Conservation (phyloP, 805 yeast species). For the Myxozyma monticola region DNA sequence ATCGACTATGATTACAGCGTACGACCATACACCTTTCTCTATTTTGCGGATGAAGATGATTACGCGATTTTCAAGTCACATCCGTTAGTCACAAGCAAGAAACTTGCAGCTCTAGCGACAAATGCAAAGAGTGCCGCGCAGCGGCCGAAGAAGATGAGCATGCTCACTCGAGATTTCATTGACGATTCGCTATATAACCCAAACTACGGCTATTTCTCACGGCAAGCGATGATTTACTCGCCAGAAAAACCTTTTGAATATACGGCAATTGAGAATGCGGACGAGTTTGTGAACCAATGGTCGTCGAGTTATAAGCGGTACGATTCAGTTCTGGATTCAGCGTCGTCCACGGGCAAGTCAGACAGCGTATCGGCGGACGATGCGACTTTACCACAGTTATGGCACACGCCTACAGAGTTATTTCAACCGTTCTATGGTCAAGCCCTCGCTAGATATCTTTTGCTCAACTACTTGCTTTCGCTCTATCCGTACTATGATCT, state of each 20-base stretch:
- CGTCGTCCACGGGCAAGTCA: neutral
- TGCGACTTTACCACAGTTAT: constrained; percentile 51
- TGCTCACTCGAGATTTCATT: constrained; percentile 77
- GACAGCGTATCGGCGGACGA: constrained; percentile 3
- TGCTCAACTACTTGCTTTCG: constrained; percentile 68
- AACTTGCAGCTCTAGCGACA: constrained; percentile 35
- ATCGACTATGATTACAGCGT: constrained; percentile 31
- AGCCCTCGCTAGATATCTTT: constrained; percentile 76
- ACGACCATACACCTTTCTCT: constrained; percentile 31
- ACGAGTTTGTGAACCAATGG: constrained; percentile 73
- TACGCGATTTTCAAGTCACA: constrained; percentile 45
- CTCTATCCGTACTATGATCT: constrained; percentile 70
- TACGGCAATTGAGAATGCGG: constrained; percentile 56
- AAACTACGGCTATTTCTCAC: constrained; percentile 75
- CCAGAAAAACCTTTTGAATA: constrained; percentile 66
- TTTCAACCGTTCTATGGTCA: constrained; percentile 80
- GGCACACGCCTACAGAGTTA: constrained; percentile 90
- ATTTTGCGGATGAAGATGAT: constrained; percentile 36
- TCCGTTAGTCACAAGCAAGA: constrained; percentile 46
- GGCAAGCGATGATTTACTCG: constrained; percentile 75
- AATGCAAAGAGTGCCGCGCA: constrained; percentile 33
- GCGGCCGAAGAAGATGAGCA: constrained; percentile 63
- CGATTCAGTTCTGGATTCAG: constrained; percentile 31
- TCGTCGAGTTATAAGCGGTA: constrained; percentile 49
- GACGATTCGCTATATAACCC: constrained; percentile 85